Evolutionary conservation across 1,284 basidiomycete genomes (phyloP).

Genomic region (Pterulicium gracile): DNA sequence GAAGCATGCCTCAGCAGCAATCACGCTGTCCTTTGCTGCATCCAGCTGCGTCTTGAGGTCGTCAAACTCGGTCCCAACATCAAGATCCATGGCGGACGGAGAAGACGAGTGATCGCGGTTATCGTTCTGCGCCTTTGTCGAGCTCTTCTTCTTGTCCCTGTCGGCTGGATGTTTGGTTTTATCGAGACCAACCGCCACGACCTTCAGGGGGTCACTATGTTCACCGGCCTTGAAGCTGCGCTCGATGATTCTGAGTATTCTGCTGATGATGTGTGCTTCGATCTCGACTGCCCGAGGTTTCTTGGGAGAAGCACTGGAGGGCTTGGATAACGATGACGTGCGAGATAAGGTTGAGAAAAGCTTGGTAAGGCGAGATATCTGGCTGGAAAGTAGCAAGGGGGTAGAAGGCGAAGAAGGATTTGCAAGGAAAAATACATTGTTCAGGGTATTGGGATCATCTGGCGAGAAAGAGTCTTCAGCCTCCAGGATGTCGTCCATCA

Average conservation of each 20-base stretch:
- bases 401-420: conserved; percentile 44
- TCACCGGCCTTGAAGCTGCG: conserved; percentile 66
- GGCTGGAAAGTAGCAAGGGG: conserved; percentile 45
- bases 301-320: conserved; percentile 33
- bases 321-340: conserved; percentile 32
- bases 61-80: conserved; percentile 41
- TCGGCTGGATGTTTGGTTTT: conserved; percentile 28
- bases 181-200: conserved; percentile 24
- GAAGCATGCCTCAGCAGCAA: conserved; percentile 78
- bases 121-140: conserved; percentile 16
- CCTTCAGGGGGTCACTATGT: conserved; percentile 56
- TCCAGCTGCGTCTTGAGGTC: conserved; percentile 39
- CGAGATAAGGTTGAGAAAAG: conserved; percentile 54
- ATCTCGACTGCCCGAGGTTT: conserved; percentile 54
- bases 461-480: conserved; percentile 74
- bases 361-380: conserved; percentile 64
- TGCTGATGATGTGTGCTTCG: conserved; percentile 46
- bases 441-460: conserved; percentile 43
- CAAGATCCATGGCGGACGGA: conserved; percentile 16
- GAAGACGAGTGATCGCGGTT: conserved; percentile 12
- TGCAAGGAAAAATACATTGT: conserved; percentile 55
- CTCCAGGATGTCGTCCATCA: conserved; percentile 83
- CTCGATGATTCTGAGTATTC: conserved; percentile 68
- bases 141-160: conserved; percentile 21
- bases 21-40: conserved; percentile 53